phyloP scores from a whole-genome alignment of 2,329 filamentous ascomycete species.

The Trichoderma breve region DNA sequence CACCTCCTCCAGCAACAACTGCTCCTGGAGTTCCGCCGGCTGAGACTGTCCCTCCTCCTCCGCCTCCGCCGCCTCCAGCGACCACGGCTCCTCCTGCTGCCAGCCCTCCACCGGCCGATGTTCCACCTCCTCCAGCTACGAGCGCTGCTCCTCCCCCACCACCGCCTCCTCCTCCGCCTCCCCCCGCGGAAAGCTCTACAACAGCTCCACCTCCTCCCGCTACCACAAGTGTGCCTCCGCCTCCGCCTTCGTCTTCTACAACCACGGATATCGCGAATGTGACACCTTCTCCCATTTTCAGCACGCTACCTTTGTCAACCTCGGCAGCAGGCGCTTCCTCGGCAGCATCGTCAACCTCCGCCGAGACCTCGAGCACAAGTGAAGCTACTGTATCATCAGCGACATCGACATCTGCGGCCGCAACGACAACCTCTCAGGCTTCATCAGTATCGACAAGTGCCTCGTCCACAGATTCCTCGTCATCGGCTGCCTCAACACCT shows the following conservation, averaged over 20 bases:
- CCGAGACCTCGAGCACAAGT: neutral
- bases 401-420: neutral
- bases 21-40: neutral
- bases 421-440: neutral
- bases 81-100: neutral
- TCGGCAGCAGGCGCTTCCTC: neutral
- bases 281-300: neutral
- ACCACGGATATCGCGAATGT: neutral
- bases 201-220: neutral
- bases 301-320: neutral
- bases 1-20: conserved; percentile 2
- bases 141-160: conserved; percentile 1
- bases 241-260: neutral
- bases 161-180: neutral
- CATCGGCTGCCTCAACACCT: neutral
- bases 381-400: neutral
- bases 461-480: neutral
- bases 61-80: neutral
- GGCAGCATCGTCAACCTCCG: neutral
- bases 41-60: neutral
- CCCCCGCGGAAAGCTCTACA: neutral
- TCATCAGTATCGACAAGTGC: neutral
- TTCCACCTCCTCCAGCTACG: neutral
- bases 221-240: neutral
- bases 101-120: neutral